Evolutionary conservation across 306 rosid genomes (phyloP).

Genomic region (Inga leiocalycina): DNA sequence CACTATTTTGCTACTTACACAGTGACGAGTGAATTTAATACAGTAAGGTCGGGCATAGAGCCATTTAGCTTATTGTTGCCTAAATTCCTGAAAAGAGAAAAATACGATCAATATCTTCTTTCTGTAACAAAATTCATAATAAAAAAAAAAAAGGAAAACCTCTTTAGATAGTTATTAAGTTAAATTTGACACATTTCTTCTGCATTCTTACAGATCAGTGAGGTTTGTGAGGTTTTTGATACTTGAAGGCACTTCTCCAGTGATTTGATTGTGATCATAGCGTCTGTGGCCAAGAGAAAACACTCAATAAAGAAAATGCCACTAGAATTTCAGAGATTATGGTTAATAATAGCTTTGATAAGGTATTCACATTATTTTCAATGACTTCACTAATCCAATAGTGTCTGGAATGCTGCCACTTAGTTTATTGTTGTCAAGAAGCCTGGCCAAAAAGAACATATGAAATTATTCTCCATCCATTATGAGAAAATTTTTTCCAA

Average conservation of each 20-base stretch:
- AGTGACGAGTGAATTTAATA: conserved; percentile 43
- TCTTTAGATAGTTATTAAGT: conserved; percentile 18
- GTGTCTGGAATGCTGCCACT: conserved; percentile 52
- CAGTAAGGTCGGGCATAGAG: conserved; percentile 51
- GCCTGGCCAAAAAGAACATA: conserved; percentile 44
- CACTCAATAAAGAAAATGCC: conserved; percentile 6
- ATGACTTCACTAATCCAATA: conserved; percentile 40
- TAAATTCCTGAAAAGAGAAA: conserved; percentile 46
- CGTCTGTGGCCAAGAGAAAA: conserved; percentile 54
- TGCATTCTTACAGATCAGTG: conserved; percentile 56
- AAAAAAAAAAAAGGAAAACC: not conserved
- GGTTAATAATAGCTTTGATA: conserved; percentile 1
- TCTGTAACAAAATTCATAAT: conserved; percentile 17
- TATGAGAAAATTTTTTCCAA: not conserved
- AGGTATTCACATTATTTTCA: conserved; percentile 69
- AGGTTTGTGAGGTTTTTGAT: conserved; percentile 40
- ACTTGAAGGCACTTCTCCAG: conserved; percentile 49
- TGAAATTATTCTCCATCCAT: not conserved
- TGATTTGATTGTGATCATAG: conserved; percentile 49
- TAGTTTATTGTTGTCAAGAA: conserved; percentile 54
- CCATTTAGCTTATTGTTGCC: conserved; percentile 58
- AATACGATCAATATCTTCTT: not conserved
- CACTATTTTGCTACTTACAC: conserved; percentile 50
- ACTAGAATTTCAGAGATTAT: not conserved
- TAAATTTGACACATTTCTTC: conserved; percentile 14